These are phyloP conservation scores for Astrephomene gubernaculifera DNA, from an alignment of 139 green algal genomes.

Conservation along the genomic window DNA sequence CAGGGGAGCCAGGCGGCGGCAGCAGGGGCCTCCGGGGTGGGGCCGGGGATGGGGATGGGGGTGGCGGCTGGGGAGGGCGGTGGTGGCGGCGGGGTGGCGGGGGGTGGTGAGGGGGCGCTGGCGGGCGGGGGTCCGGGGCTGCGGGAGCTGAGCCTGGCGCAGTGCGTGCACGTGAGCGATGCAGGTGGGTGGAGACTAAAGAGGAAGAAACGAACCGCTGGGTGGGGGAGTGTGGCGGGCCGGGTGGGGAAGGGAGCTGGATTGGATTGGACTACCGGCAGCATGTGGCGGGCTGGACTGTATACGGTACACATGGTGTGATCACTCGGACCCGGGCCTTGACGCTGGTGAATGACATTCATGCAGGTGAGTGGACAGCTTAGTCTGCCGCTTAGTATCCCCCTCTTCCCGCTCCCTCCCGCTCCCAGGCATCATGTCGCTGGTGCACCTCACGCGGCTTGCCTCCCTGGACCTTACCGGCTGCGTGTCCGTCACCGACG, in stretches of 20 bases:
- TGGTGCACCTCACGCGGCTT: slow-evolving; percentile 46
- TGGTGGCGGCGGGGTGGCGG: too few species aligned
- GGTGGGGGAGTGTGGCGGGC: background rate
- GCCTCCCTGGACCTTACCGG: slow-evolving; percentile 57
- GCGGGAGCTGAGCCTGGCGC: slow-evolving; percentile 52
- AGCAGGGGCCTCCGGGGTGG: background rate
- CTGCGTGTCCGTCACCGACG: slow-evolving; percentile 57
- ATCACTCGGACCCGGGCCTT: too few species aligned
- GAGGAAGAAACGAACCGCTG: background rate
- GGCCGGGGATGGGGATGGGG: background rate
- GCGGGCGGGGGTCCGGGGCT: slow-evolving; percentile 1
- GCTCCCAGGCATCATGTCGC: slow-evolving; percentile 49
- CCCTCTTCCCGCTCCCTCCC: too few species aligned
- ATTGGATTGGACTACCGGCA: background rate
- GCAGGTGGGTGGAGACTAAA: slow-evolving; percentile 37
- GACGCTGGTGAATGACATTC: too few species aligned
- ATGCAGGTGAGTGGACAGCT: too few species aligned
- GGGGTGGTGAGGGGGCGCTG: background rate
- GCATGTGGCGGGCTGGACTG: too few species aligned
- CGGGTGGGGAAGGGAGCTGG: background rate
- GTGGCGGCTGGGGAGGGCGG: too few species aligned
- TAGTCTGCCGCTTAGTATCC: too few species aligned
- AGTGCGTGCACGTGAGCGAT: slow-evolving; percentile 68
- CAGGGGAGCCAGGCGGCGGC: background rate
- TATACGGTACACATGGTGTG: too few species aligned